phyloP scores from a whole-genome alignment of 2,329 filamentous ascomycete species.

The Stachybotrys elegans region DNA sequence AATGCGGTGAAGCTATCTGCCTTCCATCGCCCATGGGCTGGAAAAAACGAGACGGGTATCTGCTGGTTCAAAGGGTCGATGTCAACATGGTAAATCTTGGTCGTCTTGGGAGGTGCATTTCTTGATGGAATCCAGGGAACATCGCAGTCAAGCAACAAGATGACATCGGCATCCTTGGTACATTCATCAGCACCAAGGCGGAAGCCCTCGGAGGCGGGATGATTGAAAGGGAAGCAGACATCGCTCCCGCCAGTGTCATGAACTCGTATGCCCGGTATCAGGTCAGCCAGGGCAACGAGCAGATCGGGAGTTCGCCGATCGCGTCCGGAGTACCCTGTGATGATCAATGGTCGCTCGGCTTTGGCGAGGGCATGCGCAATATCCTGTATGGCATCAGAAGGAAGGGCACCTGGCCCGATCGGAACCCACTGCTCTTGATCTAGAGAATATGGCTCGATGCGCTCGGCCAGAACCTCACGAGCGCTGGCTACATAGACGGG shows the following conservation, averaged over 20 bases:
- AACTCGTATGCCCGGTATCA: conserved; percentile 61
- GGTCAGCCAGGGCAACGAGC: conserved; percentile 61
- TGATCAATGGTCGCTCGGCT: conserved; percentile 59
- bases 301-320: conserved; percentile 56
- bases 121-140: conserved; percentile 86
- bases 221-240: conserved; percentile 70
- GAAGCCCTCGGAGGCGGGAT: conserved; percentile 62
- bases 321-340: conserved; percentile 65
- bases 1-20: conserved; percentile 61
- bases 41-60: conserved; percentile 68
- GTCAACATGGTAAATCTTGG: conserved; percentile 57
- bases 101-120: conserved; percentile 44
- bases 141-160: conserved; percentile 80
- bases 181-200: conserved; percentile 67
- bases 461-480: conserved; percentile 79
- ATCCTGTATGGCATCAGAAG: conserved; percentile 42
- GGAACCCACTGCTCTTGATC: conserved; percentile 65
- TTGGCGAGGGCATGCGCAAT: conserved; percentile 57
- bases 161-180: conserved; percentile 73
- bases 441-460: conserved; percentile 66
- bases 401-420: conserved; percentile 57
- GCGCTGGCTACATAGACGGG: conserved; percentile 75
- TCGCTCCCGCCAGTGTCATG: conserved; percentile 72
- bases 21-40: conserved; percentile 57
- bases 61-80: conserved; percentile 62